These are phyloP conservation scores for Cystoderma amianthinum DNA, from an alignment of 768 basidiomycete genomes.

Conservation along the genomic window DNA sequence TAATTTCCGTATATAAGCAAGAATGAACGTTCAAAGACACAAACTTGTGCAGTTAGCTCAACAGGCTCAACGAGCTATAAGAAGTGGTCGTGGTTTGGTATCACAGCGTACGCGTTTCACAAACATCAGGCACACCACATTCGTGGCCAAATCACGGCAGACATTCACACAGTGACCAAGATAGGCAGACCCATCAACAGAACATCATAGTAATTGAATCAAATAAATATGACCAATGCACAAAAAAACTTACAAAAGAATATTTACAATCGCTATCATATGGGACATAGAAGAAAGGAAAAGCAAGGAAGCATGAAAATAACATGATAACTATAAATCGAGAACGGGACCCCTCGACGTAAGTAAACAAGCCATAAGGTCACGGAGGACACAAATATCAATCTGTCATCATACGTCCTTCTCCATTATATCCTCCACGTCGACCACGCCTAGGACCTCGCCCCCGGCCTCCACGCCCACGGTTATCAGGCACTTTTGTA, in stretches of 20 bases:
- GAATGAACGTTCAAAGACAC: too few relatives aligned
- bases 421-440: constrained; percentile 26
- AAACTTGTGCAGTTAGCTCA: too few relatives aligned
- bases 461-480: constrained; percentile 25
- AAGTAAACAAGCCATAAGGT: neutral
- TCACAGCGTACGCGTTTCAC: too few relatives aligned
- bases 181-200: too few relatives aligned
- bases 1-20: too few relatives aligned
- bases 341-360: neutral
- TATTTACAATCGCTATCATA: neutral
- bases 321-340: neutral
- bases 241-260: neutral
- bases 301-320: neutral
- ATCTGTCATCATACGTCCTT: constrained; percentile 48
- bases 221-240: too few relatives aligned
- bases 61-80: too few relatives aligned
- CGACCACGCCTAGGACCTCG: constrained; percentile 29
- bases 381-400: constrained; percentile 14
- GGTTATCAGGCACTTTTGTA: constrained; percentile 21
- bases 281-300: neutral
- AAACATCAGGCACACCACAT: too few relatives aligned
- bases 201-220: too few relatives aligned
- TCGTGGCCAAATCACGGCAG: too few relatives aligned
- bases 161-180: too few relatives aligned
- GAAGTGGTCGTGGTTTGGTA: too few relatives aligned